Evolutionary conservation across 1,139 yeast species (phyloP).

Genomic region (Zhuliangozyma parablackwelliae): DNA sequence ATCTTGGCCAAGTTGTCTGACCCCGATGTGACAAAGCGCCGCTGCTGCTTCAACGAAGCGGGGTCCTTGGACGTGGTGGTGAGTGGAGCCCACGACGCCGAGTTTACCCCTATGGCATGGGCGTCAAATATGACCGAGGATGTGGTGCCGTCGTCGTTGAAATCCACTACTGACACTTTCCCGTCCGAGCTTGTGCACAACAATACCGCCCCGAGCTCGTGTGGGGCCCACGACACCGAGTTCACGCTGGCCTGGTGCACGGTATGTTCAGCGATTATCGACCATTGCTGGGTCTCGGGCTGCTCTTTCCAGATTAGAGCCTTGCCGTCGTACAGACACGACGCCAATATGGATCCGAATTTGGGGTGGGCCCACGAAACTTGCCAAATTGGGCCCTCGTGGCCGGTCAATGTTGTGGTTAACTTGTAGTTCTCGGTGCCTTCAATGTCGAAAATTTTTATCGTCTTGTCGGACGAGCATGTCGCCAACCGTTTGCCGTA

Average conservation of each 20-base stretch:
- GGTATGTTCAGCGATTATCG: conserved; percentile 79
- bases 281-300: conserved; percentile 80
- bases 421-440: conserved; percentile 73
- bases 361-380: conserved; percentile 99
- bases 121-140: conserved; percentile 66
- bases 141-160: conserved; percentile 85
- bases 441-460: conserved; percentile 87
- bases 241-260: conserved; percentile 93
- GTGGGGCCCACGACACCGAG: conserved; percentile 96
- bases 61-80: conserved; percentile 30
- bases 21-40: conserved; percentile 88
- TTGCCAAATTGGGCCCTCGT: conserved; percentile 99
- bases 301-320: conserved; percentile 91
- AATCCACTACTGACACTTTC: conserved; percentile 82
- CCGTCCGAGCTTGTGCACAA: conserved; percentile 94
- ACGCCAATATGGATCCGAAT: conserved; percentile 90
- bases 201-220: conserved; percentile 89
- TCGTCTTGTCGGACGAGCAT: conserved; percentile 90
- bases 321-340: conserved; percentile 93
- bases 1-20: conserved; percentile 90
- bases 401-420: conserved; percentile 78
- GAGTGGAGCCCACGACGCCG: conserved; percentile 95
- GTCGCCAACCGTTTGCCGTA: conserved; percentile 95
- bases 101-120: conserved; percentile 88
- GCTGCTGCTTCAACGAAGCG: conserved; percentile 22